Evolutionary conservation across 2,329 filamentous ascomycete species (phyloP).

Genomic region (Beauveria caledonica): DNA sequence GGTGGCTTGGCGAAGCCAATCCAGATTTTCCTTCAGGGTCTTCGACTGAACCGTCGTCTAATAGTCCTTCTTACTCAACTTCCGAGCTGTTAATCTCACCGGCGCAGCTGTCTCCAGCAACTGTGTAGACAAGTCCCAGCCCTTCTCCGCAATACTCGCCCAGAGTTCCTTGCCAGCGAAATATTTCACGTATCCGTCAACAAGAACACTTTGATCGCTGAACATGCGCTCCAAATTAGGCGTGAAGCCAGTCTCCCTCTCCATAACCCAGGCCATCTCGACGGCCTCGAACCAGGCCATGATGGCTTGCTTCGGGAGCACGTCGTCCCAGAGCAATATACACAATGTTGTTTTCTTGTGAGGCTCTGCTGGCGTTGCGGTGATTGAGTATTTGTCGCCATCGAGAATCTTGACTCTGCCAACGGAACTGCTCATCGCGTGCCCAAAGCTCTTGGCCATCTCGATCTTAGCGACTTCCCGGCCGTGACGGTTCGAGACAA

Average conservation of each 20-base stretch:
- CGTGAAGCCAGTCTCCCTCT: constrained; percentile 10
- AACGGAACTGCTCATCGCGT: constrained; percentile 25
- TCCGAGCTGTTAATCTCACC: constrained; percentile 22
- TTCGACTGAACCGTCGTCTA: not conserved
- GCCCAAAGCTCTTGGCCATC: constrained; percentile 33
- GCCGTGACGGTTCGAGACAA: constrained; percentile 22
- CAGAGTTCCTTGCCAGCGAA: constrained; percentile 18
- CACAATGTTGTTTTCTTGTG: constrained; percentile 21
- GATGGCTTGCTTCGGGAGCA: constrained; percentile 23
- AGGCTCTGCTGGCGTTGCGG: constrained; percentile 4
- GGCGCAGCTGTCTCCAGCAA: constrained; percentile 30
- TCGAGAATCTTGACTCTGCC: constrained; percentile 23
- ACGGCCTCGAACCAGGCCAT: constrained; percentile 30
- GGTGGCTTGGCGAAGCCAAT: not conserved
- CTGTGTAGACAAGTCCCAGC: constrained; percentile 29
- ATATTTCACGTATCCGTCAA: constrained; percentile 2
- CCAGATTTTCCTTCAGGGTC: not conserved
- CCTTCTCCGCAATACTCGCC: constrained; percentile 19
- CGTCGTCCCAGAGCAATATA: constrained; percentile 27
- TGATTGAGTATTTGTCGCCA: constrained; percentile 12
- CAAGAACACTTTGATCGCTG: not conserved
- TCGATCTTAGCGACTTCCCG: constrained; percentile 28
- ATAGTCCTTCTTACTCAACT: constrained; percentile 18
- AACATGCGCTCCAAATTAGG: constrained; percentile 1
- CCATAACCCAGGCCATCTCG: constrained; percentile 28